Percentiles rank a stretch among this genome's conserved stretches.
Conservation (phyloP, 768 basidiomycete genomes). For the Jaapia argillacea region DNA sequence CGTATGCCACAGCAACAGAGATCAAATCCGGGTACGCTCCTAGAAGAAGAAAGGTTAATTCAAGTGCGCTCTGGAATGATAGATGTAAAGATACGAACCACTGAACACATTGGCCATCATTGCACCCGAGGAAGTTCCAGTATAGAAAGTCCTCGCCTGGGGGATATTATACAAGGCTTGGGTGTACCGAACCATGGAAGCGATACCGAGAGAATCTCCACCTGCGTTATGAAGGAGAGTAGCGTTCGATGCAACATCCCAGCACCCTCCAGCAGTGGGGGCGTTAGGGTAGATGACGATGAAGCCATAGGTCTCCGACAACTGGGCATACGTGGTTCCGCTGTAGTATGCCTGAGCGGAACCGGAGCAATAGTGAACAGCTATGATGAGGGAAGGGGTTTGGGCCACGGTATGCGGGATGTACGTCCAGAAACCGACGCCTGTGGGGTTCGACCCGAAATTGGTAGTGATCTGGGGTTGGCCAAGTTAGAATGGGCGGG, state of each 20-base stretch:
- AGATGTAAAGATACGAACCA: neutral
- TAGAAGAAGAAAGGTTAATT: constrained; percentile 13
- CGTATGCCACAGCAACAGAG: constrained; percentile 34
- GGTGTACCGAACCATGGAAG: constrained; percentile 34
- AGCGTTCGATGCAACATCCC: constrained; percentile 39
- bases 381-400: constrained; percentile 5
- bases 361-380: constrained; percentile 35
- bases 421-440: constrained; percentile 38
- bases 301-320: constrained; percentile 38
- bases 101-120: constrained; percentile 39
- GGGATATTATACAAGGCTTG: constrained; percentile 38
- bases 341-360: constrained; percentile 41
- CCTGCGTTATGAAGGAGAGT: constrained; percentile 47
- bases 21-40: constrained; percentile 49
- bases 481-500: too few species aligned
- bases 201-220: constrained; percentile 44
- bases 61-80: neutral
- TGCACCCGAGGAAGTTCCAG: constrained; percentile 41
- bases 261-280: constrained; percentile 29
- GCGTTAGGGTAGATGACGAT: constrained; percentile 29
- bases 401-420: constrained; percentile 26
- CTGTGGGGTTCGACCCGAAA: constrained; percentile 44
- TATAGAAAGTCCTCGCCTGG: constrained; percentile 34
- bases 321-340: constrained; percentile 36
- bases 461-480: constrained; percentile 24